Evolutionary conservation across 2,329 filamentous ascomycete species (phyloP).

Genomic region (Claviceps quebecensis): DNA sequence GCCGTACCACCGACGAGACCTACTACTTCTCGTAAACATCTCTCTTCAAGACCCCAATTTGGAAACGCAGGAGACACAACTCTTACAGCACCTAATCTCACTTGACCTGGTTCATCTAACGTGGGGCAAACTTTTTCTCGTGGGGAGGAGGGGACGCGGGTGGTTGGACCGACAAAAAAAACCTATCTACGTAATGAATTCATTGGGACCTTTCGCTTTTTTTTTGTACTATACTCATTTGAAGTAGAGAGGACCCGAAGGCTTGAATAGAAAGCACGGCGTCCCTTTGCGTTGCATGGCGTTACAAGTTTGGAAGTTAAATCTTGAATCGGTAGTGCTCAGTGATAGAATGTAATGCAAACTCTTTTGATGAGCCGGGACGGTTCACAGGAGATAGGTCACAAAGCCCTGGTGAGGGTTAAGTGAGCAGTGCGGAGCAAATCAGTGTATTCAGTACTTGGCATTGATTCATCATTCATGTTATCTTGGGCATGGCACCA

Average conservation of each 20-base stretch:
- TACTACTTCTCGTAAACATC: slow-evolving; percentile 59
- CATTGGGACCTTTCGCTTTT: slow-evolving; percentile 13
- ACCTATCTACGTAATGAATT: slow-evolving; percentile 18
- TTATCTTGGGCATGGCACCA: too few relatives aligned
- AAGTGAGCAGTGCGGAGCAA: too few relatives aligned
- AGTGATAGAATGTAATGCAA: too few relatives aligned
- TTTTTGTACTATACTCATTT: slow-evolving; percentile 13
- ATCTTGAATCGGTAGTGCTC: too few relatives aligned
- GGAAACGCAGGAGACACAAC: neutral
- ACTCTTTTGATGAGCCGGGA: too few relatives aligned
- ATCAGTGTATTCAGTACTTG: too few relatives aligned
- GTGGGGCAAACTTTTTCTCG: neutral
- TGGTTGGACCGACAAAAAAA: neutral
- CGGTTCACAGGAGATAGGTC: too few relatives aligned
- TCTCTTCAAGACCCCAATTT: neutral
- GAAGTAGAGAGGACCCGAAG: slow-evolving; percentile 11
- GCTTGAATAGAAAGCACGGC: slow-evolving; percentile 11
- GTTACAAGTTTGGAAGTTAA: too few relatives aligned
- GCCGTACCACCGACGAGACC: slow-evolving; percentile 82
- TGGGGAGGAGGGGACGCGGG: neutral
- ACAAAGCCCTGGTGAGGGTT: too few relatives aligned
- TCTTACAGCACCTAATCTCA: neutral
- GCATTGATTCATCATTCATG: too few relatives aligned
- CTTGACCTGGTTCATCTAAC: neutral
- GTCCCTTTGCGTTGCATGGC: neutral